Percentiles rank a stretch among this genome's conserved stretches.
phyloP scores from a whole-genome alignment of 768 basidiomycete species.

The Collybia mongolica region DNA sequence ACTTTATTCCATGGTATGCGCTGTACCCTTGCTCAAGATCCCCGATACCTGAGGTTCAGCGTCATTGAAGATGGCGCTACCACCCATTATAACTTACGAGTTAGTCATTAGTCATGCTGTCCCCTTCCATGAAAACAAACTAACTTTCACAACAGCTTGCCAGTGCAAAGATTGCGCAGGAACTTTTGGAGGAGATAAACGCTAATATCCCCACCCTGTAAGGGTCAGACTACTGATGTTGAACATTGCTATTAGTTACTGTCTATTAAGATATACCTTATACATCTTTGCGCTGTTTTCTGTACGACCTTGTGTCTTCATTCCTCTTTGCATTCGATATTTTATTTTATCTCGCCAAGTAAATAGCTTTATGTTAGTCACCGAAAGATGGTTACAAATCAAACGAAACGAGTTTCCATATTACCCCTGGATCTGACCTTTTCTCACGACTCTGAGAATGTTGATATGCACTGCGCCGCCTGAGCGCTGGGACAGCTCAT shows the following conservation, averaged over 20 bases:
- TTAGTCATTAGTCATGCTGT: constrained; percentile 31
- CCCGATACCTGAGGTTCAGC: constrained; percentile 76
- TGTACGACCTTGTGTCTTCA: too few relatives aligned
- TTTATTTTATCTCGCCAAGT: too few relatives aligned
- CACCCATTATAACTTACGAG: constrained; percentile 75
- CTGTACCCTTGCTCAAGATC: constrained; percentile 70
- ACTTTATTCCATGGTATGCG: constrained; percentile 79
- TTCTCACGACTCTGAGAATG: too few relatives aligned
- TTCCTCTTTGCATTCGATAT: too few relatives aligned
- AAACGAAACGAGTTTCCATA: not conserved
- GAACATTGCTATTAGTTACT: not conserved
- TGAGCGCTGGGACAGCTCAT: too few relatives aligned
- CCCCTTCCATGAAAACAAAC: constrained; percentile 6
- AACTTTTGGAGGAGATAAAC: constrained; percentile 59
- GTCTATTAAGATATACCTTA: too few relatives aligned
- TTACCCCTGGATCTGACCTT: not conserved
- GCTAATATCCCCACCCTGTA: constrained; percentile 43
- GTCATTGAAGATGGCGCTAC: constrained; percentile 60
- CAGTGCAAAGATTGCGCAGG: constrained; percentile 69
- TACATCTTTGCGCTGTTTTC: too few relatives aligned
- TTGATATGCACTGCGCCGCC: too few relatives aligned
- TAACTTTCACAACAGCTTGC: constrained; percentile 43
- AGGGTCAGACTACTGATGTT: not conserved
- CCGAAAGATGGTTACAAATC: not conserved
- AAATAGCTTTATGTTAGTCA: not conserved